phyloP scores from a whole-genome alignment of 148 eudicot genomes.

The Talinum fruticosum region DNA sequence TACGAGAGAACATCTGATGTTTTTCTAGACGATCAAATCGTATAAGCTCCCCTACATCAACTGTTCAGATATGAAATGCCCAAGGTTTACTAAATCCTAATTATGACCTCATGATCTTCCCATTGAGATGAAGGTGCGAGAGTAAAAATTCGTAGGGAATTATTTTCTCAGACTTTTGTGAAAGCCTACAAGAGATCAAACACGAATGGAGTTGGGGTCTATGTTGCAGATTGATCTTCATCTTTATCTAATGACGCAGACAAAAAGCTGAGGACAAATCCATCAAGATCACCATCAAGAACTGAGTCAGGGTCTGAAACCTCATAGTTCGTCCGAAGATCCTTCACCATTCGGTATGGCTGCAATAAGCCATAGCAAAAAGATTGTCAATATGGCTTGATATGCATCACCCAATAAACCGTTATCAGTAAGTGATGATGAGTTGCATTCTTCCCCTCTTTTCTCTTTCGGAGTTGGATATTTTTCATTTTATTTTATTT shows the following conservation, averaged over 20 bases:
- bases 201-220: not conserved
- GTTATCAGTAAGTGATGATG: not conserved
- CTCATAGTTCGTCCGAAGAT: slow-evolving; percentile 85
- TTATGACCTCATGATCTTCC: not conserved
- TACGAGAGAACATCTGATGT: not conserved
- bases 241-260: slow-evolving; percentile 73
- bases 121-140: not conserved
- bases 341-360: slow-evolving; percentile 99
- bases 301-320: slow-evolving; percentile 93
- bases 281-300: slow-evolving; percentile 88
- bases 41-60: not conserved
- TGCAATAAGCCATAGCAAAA: slow-evolving; percentile 32
- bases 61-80: not conserved
- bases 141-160: not conserved
- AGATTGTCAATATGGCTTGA: not conserved
- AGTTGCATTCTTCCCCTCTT: not conserved
- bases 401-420: not conserved
- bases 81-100: not conserved
- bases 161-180: not conserved
- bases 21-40: not conserved
- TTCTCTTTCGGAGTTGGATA: not conserved
- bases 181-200: not conserved
- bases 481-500: not conserved
- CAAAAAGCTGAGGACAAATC: slow-evolving; percentile 70
- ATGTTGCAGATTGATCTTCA: slow-evolving; percentile 29